phyloP scores from a whole-genome alignment of 176 grass and related monocot species.

The bread wheat (Triticum aestivum) region IWGSC_CS_RefSeq_v2.1 NC_057801.1:450613044-450613543 shows the following conservation, averaged over 20 bases:
- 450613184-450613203: background rate
- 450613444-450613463: conserved; percentile 4
- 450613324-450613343: conserved; percentile 5
- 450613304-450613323: conserved; percentile 6
- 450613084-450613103: background rate
- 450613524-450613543: background rate
- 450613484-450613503: conserved; percentile 6
- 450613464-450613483: background rate
- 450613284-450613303: background rate
- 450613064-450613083: background rate
- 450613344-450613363: conserved; percentile 5
- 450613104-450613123: background rate
- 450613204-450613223: background rate
- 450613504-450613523: background rate
- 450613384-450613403: background rate
- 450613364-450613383: conserved; percentile 20
- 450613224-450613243: conserved; percentile 12
- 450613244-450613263: background rate
- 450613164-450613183: background rate
- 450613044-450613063: background rate
- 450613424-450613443: background rate
- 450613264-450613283: background rate
- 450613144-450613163: background rate
- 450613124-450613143: background rate
- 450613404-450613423: conserved; percentile 9